Evolutionary conservation across 1,284 basidiomycete genomes (phyloP).

Genomic region (Malassezia pachydermatis): DNA sequence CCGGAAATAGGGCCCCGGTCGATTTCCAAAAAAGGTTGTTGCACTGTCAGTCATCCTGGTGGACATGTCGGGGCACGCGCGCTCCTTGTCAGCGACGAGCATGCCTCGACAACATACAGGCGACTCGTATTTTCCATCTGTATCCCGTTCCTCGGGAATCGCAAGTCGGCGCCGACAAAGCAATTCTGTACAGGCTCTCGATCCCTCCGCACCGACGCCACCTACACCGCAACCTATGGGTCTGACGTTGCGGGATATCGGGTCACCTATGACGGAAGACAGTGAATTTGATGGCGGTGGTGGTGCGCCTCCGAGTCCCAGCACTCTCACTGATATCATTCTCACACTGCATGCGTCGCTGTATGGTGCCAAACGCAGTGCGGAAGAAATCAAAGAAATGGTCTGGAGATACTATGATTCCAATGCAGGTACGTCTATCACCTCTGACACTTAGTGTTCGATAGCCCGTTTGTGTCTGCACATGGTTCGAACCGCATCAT

Average conservation of each 20-base stretch:
- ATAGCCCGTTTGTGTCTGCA: slow-evolving; percentile 41
- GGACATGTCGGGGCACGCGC: too few species aligned
- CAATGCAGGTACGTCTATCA: slow-evolving; percentile 24
- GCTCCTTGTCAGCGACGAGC: too few species aligned
- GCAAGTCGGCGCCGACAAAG: not conserved
- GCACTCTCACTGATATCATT: slow-evolving; percentile 46
- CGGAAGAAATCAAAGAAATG: slow-evolving; percentile 40
- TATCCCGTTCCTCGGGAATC: not conserved
- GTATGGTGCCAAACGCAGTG: slow-evolving; percentile 42
- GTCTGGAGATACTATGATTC: slow-evolving; percentile 41
- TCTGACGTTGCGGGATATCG: slow-evolving; percentile 3
- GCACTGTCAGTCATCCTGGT: too few species aligned
- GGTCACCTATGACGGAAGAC: slow-evolving; percentile 1
- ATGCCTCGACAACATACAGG: too few species aligned
- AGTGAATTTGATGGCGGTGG: slow-evolving; percentile 20
- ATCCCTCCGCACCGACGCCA: not conserved
- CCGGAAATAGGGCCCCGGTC: too few species aligned
- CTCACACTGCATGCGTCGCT: slow-evolving; percentile 42
- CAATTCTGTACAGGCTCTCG: too few species aligned
- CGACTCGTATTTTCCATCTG: too few species aligned
- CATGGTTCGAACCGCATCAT: slow-evolving; percentile 42
- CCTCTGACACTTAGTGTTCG: slow-evolving; percentile 26
- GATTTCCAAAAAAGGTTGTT: too few species aligned
- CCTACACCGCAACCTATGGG: slow-evolving; percentile 5
- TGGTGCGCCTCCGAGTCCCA: slow-evolving; percentile 40